Conservation (phyloP, 2,329 filamentous ascomycete species). For the Alternaria conjuncta region DNA sequence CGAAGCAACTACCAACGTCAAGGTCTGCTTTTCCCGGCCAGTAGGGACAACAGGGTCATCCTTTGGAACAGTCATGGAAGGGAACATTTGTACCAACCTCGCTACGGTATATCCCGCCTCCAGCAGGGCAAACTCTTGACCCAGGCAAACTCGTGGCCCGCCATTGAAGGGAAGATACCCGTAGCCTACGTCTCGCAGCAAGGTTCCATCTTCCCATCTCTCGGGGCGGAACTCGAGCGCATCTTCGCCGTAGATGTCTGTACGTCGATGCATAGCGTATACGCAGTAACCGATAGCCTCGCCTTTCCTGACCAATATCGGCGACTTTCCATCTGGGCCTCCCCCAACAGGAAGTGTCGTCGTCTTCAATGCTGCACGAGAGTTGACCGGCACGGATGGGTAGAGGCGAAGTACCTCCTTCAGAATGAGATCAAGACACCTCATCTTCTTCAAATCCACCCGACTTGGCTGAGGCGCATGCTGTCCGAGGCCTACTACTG, state of each 20-base stretch:
- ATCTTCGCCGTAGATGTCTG: slow-evolving; percentile 47
- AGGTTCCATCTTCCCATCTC: slow-evolving; percentile 37
- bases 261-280: slow-evolving; percentile 42
- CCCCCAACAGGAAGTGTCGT: slow-evolving; percentile 41
- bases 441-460: slow-evolving; percentile 11
- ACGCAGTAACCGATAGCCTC: slow-evolving; percentile 31
- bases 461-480: slow-evolving; percentile 27
- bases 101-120: slow-evolving; percentile 36
- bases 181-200: slow-evolving; percentile 19
- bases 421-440: slow-evolving; percentile 1
- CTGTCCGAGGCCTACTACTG: slow-evolving; percentile 30
- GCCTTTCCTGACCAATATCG: slow-evolving; percentile 43
- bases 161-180: slow-evolving; percentile 42
- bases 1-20: slow-evolving; percentile 20
- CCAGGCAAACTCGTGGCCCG: slow-evolving; percentile 38
- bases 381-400: slow-evolving; percentile 39
- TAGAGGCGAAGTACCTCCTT: slow-evolving; percentile 49
- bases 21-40: slow-evolving; percentile 17
- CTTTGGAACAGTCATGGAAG: not conserved
- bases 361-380: slow-evolving; percentile 29
- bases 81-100: slow-evolving; percentile 32
- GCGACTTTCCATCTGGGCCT: slow-evolving; percentile 37
- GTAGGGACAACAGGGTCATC: slow-evolving; percentile 2
- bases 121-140: slow-evolving; percentile 38
- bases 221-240: slow-evolving; percentile 45